Evolutionary conservation across 768 basidiomycete genomes (phyloP).

Genomic region (Amanita inopinata): DNA sequence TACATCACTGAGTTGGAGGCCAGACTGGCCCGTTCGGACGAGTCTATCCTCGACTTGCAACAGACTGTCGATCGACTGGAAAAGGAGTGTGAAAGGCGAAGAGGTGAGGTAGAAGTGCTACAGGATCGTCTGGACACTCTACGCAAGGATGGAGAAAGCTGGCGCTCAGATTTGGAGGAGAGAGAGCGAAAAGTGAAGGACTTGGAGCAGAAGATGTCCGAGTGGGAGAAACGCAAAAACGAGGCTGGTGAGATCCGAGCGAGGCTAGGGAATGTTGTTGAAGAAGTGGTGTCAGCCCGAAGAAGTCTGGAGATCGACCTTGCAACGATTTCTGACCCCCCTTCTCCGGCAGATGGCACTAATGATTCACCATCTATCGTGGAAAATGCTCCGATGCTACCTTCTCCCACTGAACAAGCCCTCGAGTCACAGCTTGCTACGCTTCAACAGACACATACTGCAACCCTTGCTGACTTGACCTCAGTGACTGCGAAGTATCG

Average conservation of each 20-base stretch:
- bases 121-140: slow-evolving; percentile 64
- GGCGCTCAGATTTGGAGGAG: slow-evolving; percentile 77
- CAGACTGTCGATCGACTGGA: slow-evolving; percentile 71
- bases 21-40: slow-evolving; percentile 69
- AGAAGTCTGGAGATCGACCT: slow-evolving; percentile 51
- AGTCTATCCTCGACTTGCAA: slow-evolving; percentile 61
- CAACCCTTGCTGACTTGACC: slow-evolving; percentile 72
- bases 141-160: slow-evolving; percentile 66
- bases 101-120: slow-evolving; percentile 59
- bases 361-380: slow-evolving; percentile 18
- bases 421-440: slow-evolving; percentile 55
- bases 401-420: slow-evolving; percentile 25
- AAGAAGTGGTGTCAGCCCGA: slow-evolving; percentile 61
- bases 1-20: slow-evolving; percentile 86
- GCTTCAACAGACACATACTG: slow-evolving; percentile 76
- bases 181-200: slow-evolving; percentile 69
- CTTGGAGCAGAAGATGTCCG: slow-evolving; percentile 69
- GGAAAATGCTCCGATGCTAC: slow-evolving; percentile 15
- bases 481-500: slow-evolving; percentile 75
- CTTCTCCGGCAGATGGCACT: slow-evolving; percentile 13
- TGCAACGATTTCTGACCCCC: slow-evolving; percentile 15
- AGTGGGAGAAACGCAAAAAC: slow-evolving; percentile 66
- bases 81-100: slow-evolving; percentile 62
- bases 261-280: slow-evolving; percentile 59
- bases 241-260: slow-evolving; percentile 57